Base-by-base conservation (phyloP, 2,329 filamentous ascomycete species). In the Penicillium sp. region DNA sequence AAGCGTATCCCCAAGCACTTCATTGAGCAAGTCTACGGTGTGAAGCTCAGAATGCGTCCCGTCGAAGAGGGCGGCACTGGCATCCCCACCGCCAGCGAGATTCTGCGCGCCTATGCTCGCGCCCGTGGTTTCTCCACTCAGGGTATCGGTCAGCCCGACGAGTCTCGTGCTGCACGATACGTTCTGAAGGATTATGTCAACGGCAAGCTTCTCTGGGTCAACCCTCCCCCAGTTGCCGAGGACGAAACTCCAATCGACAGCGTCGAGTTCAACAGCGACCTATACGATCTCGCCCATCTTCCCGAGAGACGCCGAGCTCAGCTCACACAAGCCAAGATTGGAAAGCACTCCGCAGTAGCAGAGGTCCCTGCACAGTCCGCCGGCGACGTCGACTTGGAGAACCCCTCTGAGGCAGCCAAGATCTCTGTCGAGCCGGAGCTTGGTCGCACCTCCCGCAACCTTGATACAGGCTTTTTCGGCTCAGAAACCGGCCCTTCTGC, bases 131-230 rank as follows among this genome's bases (percentile, higher is more conserved):
- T 96, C 79, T 88, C 89, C 57, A 97, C 93, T 6, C 88, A 90
- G 53, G 94, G 94, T 69, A 84, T 90, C 35, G 93, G 94, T 9
- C 90, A 94, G 70, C 93, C 94, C 0, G 94, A 99, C 69, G 92
- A 96, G 79, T 96, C 92, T 1, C 85, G 94, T 67, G 94, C 94
- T 7, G 92, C 93, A 5, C 85, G 94, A 53, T 89, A 91, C 66
- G 83, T 99, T 17, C 83, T 99, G 27, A 99, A 99, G 74, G 94
- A 99, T 78, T 99, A 97, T 70, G 94, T 99, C 66, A 96, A 89
- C 72, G 94, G 94, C 61, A 97, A 97, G 78, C 84, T 99, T 0
- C 83, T 97, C 6, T 97, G 89, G 78, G 94, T 92, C 65, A 88
- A 93, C 68, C 93, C 94, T 5, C 94, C 94, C 0, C 93, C 93